Percentiles rank a stretch among this genome's conserved stretches.
Evolutionary conservation across 495 filamentous ascomycete species (phyloP).

Genomic region (Hypomontagnella monticulosa): DNA sequence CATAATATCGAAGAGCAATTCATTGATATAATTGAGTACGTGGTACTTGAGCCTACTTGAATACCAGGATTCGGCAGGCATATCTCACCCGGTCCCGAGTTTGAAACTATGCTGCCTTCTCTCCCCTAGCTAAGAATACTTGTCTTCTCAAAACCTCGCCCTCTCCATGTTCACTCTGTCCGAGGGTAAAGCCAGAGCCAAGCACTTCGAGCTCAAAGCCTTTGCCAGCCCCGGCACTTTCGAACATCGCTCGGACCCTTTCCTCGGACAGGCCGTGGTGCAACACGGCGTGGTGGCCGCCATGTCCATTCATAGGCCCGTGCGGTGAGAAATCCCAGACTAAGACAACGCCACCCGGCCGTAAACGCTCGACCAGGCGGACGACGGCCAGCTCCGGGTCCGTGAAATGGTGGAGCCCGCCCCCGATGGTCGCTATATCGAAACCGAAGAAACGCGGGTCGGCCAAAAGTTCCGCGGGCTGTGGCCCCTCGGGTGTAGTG

Average conservation of each 20-base stretch:
- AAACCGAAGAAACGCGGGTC: slow-evolving; percentile 65
- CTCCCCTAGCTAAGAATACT: slow-evolving; percentile 48
- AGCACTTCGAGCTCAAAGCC: slow-evolving; percentile 56
- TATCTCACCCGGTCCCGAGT: background rate
- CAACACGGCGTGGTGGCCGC: slow-evolving; percentile 57
- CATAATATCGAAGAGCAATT: too few species aligned
- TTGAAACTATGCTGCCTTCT: slow-evolving; percentile 27
- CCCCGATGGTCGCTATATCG: slow-evolving; percentile 70
- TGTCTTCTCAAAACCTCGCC: slow-evolving; percentile 29
- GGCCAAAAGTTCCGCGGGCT: slow-evolving; percentile 50
- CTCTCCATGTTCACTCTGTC: slow-evolving; percentile 15
- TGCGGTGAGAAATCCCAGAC: slow-evolving; percentile 71
- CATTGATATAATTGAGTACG: too few species aligned
- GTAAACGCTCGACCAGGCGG: slow-evolving; percentile 67
- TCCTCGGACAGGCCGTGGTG: slow-evolving; percentile 67
- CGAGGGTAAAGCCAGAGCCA: slow-evolving; percentile 42
- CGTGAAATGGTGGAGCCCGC: slow-evolving; percentile 79
- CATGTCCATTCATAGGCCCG: slow-evolving; percentile 46
- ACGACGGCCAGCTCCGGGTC: slow-evolving; percentile 64
- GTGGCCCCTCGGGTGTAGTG: slow-evolving; percentile 50
- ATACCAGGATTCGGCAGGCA: background rate
- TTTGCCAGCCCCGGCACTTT: slow-evolving; percentile 57
- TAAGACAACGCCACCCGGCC: slow-evolving; percentile 69
- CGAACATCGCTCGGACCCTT: slow-evolving; percentile 62
- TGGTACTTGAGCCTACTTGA: too few species aligned